Conservation (phyloP, 495 filamentous ascomycete genomes). For the Penicillium bialowiezense region DNA sequence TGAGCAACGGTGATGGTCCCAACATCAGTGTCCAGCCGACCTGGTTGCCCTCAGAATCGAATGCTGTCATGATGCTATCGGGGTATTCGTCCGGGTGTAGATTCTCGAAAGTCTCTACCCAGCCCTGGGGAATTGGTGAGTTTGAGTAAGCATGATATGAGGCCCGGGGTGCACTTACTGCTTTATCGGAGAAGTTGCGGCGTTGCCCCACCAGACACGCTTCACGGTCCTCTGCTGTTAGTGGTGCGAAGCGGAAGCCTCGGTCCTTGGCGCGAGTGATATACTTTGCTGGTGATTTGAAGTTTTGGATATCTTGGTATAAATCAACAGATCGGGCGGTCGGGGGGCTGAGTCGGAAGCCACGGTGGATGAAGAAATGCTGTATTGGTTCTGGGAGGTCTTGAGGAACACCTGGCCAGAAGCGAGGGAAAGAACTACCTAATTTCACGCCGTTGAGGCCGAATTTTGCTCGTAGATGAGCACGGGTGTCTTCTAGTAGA, state of each 20-base stretch:
- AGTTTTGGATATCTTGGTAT: constrained; percentile 38
- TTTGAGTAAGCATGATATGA: background rate
- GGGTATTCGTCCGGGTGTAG: constrained; percentile 40
- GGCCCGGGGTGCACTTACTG: too few species aligned
- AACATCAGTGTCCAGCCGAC: constrained; percentile 53
- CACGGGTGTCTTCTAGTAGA: constrained; percentile 33
- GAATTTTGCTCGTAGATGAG: constrained; percentile 27
- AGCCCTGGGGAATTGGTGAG: constrained; percentile 30
- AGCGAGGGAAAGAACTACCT: constrained; percentile 46
- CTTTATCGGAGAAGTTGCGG: constrained; percentile 40
- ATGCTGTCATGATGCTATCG: constrained; percentile 45
- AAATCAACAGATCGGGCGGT: constrained; percentile 38
- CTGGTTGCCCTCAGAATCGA: constrained; percentile 38
- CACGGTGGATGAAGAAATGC: constrained; percentile 46
- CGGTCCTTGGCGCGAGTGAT: constrained; percentile 29
- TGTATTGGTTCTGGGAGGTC: constrained; percentile 35
- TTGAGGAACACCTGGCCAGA: constrained; percentile 47
- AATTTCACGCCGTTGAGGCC: constrained; percentile 27
- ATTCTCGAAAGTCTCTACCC: constrained; percentile 45
- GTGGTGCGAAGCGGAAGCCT: constrained; percentile 40
- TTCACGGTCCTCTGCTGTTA: constrained; percentile 36
- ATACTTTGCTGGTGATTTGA: constrained; percentile 36
- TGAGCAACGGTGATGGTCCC: constrained; percentile 24
- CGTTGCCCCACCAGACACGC: constrained; percentile 44
- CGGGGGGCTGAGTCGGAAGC: constrained; percentile 33